Evolutionary conservation across 2,329 filamentous ascomycete species (phyloP).

Genomic region (Camillea tinctor): DNA sequence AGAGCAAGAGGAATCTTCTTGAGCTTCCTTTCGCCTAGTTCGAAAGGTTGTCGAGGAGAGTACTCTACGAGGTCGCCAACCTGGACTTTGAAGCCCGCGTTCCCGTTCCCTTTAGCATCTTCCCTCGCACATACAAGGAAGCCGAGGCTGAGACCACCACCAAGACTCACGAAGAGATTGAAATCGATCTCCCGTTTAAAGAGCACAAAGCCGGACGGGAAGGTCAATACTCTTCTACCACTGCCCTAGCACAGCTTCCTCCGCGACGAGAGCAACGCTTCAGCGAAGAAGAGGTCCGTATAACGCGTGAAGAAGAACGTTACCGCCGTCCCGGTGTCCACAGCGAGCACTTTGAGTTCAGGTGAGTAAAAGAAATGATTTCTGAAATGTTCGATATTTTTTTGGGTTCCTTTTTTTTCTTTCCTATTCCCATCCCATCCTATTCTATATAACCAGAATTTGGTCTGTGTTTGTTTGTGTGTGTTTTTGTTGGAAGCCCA

Average conservation of each 20-base stretch:
- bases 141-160: constrained; percentile 53
- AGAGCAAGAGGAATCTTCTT: constrained; percentile 65
- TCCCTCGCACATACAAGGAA: constrained; percentile 93
- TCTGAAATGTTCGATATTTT: no score
- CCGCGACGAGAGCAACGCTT: constrained; percentile 62
- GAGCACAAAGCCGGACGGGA: constrained; percentile 90
- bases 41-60: constrained; percentile 46
- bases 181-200: constrained; percentile 68
- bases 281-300: constrained; percentile 81
- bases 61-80: constrained; percentile 75
- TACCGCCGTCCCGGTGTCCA: constrained; percentile 69
- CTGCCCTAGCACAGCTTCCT: constrained; percentile 60
- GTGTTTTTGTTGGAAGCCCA: not conserved
- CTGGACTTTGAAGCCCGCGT: constrained; percentile 99
- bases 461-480: no score
- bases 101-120: constrained; percentile 99
- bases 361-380: constrained; percentile 42
- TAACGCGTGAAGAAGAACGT: constrained; percentile 75
- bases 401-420: no score
- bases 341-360: constrained; percentile 53
- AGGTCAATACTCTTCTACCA: constrained; percentile 83
- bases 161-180: constrained; percentile 82
- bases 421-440: no score
- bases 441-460: no score
- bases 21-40: constrained; percentile 59